phyloP scores from a whole-genome alignment of 1,284 basidiomycete genomes.

The Melampsora abietis-canadensis region DNA sequence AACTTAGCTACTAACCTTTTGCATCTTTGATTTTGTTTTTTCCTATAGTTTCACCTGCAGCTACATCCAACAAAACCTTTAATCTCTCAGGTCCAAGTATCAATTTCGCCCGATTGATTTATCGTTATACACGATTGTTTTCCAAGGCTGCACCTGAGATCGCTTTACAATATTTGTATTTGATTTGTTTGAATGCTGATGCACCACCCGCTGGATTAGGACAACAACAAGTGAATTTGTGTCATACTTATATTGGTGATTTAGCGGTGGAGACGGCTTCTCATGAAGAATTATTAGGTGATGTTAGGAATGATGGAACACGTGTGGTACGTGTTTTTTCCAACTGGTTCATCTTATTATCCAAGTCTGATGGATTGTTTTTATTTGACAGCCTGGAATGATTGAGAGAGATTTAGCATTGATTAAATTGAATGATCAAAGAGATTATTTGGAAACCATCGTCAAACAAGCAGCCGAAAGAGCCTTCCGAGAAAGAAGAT shows the following conservation, averaged over 20 bases:
- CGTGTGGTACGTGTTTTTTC: constrained; percentile 66
- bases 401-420: constrained; percentile 79
- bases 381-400: constrained; percentile 65
- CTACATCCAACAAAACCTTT: constrained; percentile 63
- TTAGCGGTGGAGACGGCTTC: constrained; percentile 82
- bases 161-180: constrained; percentile 92
- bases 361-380: constrained; percentile 8
- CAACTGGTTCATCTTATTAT: not conserved
- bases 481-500: constrained; percentile 66
- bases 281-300: constrained; percentile 82
- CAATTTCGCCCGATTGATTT: constrained; percentile 79
- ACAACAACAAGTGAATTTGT: constrained; percentile 74
- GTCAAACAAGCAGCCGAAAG: constrained; percentile 75
- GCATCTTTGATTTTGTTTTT: not conserved
- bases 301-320: constrained; percentile 80
- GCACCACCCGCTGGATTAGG: constrained; percentile 61
- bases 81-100: constrained; percentile 61
- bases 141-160: constrained; percentile 85
- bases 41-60: constrained; percentile 56
- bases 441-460: constrained; percentile 76
- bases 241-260: constrained; percentile 81
- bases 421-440: constrained; percentile 68
- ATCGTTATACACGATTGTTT: constrained; percentile 88
- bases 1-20: constrained; percentile 1
- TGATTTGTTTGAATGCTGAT: constrained; percentile 76